Evolutionary conservation across 163 green algal species (phyloP), one percentile per base, ranked within the genome.

Genomic region (Chlorella variabilis): DNA sequence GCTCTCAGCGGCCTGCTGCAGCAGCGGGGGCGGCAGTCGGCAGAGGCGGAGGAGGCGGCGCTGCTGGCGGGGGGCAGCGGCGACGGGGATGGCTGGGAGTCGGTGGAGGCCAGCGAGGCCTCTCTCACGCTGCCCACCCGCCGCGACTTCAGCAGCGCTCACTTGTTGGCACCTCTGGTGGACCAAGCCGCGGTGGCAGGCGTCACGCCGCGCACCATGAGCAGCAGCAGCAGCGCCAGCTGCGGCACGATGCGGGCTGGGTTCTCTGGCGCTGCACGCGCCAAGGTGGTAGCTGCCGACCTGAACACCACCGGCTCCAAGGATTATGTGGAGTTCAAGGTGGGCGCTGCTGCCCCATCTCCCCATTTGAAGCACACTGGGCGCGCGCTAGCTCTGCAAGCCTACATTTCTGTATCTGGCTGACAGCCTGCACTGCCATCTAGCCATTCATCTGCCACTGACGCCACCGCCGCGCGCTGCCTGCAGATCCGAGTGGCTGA

Each of bases 321-420:
- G 73, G 90, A 94, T 49, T 91, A 87, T 71, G 92, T 95, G 4
- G 83, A 94, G 49, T 93, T 91, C 82, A 86, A 74, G 39, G 81
- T 84, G n/a, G 45, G 45, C 65, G 5, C 45, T 54, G 45, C 45
- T 54, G 45, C 45, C n/a, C n/a, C n/a, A n/a, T n/a, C n/a, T n/a
- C n/a, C n/a, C n/a, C n/a, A n/a, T n/a, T n/a, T n/a, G n/a, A n/a
- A n/a, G n/a, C n/a, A n/a, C n/a, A n/a, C n/a, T n/a, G n/a, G n/a
- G n/a, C n/a, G n/a, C n/a, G n/a, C n/a, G n/a, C n/a, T n/a, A n/a
- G n/a, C n/a, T n/a, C n/a, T n/a, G n/a, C n/a, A n/a, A n/a, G 31
- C 15, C 70, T 34, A 6, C 48, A 13, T 25, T 6, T 20, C 69
- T 31, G 49, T 1, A 42, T 2, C 69, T n/a, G 2, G 8, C 29